Percentiles rank a stretch among this genome's conserved stretches.
These are phyloP conservation scores for Jatropha multifida DNA, from an alignment of 441 rosid genomes.

Conservation along the genomic window DNA sequence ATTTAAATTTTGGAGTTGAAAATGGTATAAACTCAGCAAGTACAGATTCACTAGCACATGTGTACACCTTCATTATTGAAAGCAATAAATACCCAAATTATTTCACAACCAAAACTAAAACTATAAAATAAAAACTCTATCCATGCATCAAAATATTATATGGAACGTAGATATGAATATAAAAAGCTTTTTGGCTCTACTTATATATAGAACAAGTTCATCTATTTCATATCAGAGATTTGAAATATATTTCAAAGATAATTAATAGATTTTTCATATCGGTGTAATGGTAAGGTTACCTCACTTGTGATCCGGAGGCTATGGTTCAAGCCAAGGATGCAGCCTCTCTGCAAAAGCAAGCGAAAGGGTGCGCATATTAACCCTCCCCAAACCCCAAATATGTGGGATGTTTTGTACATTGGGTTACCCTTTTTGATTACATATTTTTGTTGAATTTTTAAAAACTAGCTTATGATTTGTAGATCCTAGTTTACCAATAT, in stretches of 20 bases:
- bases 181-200: not conserved
- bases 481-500: not conserved
- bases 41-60: constrained; percentile 62
- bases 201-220: not conserved
- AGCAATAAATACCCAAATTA: not conserved
- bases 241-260: too few species aligned
- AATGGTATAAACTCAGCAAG: constrained; percentile 60
- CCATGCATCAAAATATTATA: not conserved
- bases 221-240: not conserved
- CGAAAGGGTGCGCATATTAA: too few species aligned
- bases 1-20: constrained; percentile 59
- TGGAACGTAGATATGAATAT: not conserved
- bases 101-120: not conserved
- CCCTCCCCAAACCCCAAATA: too few species aligned
- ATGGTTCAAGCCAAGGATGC: too few species aligned
- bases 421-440: too few species aligned
- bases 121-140: not conserved
- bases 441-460: too few species aligned
- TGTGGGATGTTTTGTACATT: too few species aligned
- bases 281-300: too few species aligned
- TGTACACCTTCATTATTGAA: constrained; percentile 61
- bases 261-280: too few species aligned
- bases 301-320: too few species aligned
- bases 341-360: too few species aligned
- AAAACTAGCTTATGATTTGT: too few species aligned